Conservation (phyloP, 352 stramenopile genomes). For the Phytophthora podocarpi region DNA sequence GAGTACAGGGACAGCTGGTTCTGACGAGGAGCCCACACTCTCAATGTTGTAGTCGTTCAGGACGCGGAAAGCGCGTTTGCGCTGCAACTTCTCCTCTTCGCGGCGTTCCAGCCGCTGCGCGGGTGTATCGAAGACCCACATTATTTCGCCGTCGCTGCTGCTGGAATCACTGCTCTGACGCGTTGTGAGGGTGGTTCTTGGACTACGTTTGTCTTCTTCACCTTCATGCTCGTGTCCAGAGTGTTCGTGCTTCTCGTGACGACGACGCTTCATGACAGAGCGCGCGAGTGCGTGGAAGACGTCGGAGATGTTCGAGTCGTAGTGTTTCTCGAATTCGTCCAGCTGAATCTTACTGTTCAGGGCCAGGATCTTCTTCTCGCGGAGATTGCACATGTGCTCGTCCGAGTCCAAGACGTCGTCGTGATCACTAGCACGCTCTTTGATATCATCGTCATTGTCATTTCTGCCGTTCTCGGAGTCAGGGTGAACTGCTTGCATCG, state of each 20-base stretch:
- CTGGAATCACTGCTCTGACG: conserved; percentile 22
- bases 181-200: conserved; percentile 10
- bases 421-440: no score
- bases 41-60: conserved; percentile 55
- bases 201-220: conserved; percentile 1
- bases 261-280: conserved; percentile 36
- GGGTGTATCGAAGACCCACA: conserved; percentile 55
- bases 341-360: conserved; percentile 60
- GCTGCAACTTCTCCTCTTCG: conserved; percentile 55
- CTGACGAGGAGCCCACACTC: conserved; percentile 15
- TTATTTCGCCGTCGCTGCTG: conserved; percentile 44
- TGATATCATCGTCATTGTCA: conserved; percentile 8
- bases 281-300: conserved; percentile 56
- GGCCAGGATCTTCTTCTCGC: conserved; percentile 63
- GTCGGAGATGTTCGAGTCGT: conserved; percentile 64
- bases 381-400: conserved; percentile 42
- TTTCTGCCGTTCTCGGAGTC: neutral
- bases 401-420: no score
- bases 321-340: conserved; percentile 66
- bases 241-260: conserved; percentile 18
- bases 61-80: conserved; percentile 55
- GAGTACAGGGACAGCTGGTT: neutral
- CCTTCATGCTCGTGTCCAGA: conserved; percentile 3
- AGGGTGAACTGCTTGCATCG: conserved; percentile 1
- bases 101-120: conserved; percentile 51